Conservation (phyloP, 768 basidiomycete genomes). For the Grammothele lineata region DNA sequence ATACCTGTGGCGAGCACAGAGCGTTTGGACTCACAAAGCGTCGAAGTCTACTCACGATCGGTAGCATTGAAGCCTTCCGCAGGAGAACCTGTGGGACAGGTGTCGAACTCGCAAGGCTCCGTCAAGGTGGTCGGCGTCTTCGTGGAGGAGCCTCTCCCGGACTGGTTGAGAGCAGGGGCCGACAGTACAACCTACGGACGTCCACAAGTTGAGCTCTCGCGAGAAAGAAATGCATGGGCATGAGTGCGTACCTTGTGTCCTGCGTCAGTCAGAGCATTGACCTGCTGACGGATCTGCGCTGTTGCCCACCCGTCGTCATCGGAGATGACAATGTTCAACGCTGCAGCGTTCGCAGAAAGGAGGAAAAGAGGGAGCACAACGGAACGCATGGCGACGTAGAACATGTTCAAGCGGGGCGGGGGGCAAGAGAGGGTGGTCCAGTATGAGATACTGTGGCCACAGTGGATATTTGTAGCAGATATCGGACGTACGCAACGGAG, state of each 20-base stretch:
- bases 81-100: slow-evolving; percentile 39
- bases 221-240: too few species aligned
- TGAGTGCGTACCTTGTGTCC: slow-evolving; percentile 31
- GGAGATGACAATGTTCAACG: slow-evolving; percentile 24
- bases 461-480: too few species aligned
- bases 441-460: too few species aligned
- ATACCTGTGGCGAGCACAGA: too few species aligned
- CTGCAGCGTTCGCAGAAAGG: too few species aligned
- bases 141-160: slow-evolving; percentile 42
- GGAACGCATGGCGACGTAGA: too few species aligned
- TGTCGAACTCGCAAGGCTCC: slow-evolving; percentile 37
- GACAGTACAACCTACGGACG: slow-evolving; percentile 38
- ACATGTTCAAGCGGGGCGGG: too few species aligned
- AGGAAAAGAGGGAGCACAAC: too few species aligned
- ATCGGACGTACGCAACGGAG: too few species aligned
- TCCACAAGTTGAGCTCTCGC: too few species aligned
- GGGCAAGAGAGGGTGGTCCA: too few species aligned
- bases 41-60: slow-evolving; percentile 38
- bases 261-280: slow-evolving; percentile 32
- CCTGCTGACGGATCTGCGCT: slow-evolving; percentile 41
- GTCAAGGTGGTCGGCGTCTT: slow-evolving; percentile 28
- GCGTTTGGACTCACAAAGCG: too few species aligned
- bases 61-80: slow-evolving; percentile 38
- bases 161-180: slow-evolving; percentile 41
- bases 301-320: slow-evolving; percentile 44